phyloP scores from a whole-genome alignment of 1,139 yeast genomes.

The Yarrowia galli region DNA sequence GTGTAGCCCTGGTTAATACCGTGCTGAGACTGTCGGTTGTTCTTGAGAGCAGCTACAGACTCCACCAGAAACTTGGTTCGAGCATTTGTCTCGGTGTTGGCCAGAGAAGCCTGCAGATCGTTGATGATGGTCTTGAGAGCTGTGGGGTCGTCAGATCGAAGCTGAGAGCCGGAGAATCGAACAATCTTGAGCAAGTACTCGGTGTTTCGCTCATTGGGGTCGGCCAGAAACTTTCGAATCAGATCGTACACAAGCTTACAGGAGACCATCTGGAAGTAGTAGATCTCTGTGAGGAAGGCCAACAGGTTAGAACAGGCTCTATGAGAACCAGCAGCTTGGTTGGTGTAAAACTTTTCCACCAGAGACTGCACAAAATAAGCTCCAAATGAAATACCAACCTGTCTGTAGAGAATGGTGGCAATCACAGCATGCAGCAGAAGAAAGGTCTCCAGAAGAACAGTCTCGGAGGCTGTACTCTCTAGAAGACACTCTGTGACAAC shows the following conservation, averaged over 20 bases:
- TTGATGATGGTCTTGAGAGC: slow-evolving; percentile 82
- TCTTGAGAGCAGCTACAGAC: slow-evolving; percentile 82
- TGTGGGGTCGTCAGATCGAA: slow-evolving; percentile 88
- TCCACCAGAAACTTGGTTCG: slow-evolving; percentile 86
- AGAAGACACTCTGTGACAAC: slow-evolving; percentile 67
- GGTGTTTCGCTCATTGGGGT: slow-evolving; percentile 73
- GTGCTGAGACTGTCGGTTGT: slow-evolving; percentile 71
- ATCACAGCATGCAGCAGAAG: slow-evolving; percentile 82
- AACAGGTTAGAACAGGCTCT: slow-evolving; percentile 74
- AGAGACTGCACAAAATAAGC: slow-evolving; percentile 82
- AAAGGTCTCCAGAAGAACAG: slow-evolving; percentile 73
- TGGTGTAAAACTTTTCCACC: slow-evolving; percentile 59
- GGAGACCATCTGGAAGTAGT: slow-evolving; percentile 76
- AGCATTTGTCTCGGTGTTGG: slow-evolving; percentile 57
- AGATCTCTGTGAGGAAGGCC: slow-evolving; percentile 77
- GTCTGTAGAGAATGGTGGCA: slow-evolving; percentile 73
- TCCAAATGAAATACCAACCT: slow-evolving; percentile 88
- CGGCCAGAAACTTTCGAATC: slow-evolving; percentile 62
- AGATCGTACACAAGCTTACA: slow-evolving; percentile 80
- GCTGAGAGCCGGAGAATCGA: slow-evolving; percentile 79
- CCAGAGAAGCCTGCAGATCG: slow-evolving; percentile 59
- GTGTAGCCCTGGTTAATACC: slow-evolving; percentile 57
- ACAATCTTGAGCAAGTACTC: slow-evolving; percentile 77
- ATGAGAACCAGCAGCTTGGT: slow-evolving; percentile 48
- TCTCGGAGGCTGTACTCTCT: slow-evolving; percentile 72